Conservation (phyloP, 257 asterid species). For the Solanum gandarillasii region DNA sequence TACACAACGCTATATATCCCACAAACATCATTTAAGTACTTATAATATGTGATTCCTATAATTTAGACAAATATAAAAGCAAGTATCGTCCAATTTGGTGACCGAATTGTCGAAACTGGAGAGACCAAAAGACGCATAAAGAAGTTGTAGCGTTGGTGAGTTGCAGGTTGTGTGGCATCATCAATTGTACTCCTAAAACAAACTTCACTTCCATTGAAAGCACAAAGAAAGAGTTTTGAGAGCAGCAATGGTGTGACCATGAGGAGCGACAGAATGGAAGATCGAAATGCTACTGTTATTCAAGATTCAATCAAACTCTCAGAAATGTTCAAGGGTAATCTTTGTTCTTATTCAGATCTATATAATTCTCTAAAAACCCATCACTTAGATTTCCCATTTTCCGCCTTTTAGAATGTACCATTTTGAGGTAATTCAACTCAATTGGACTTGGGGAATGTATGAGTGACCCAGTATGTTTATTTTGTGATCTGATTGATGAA, state of each 20-base stretch:
- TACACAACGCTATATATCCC: too few relatives aligned
- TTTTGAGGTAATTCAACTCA: neutral
- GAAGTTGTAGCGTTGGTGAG: neutral
- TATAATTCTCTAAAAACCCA: constrained; percentile 18
- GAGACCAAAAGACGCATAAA: neutral
- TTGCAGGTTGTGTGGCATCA: neutral
- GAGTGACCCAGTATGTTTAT: neutral
- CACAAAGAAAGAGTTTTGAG: neutral
- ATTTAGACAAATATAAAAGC: neutral
- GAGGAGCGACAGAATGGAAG: constrained; percentile 22
- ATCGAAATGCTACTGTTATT: constrained; percentile 43
- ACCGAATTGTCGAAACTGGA: too few relatives aligned
- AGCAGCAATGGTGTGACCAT: neutral
- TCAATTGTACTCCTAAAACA: neutral
- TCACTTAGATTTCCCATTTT: neutral
- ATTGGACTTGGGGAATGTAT: neutral
- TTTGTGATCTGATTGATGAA: neutral
- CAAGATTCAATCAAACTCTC: constrained; percentile 91
- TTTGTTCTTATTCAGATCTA: neutral
- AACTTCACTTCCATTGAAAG: neutral
- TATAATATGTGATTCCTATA: too few relatives aligned
- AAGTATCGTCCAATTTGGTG: too few relatives aligned
- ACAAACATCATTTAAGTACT: too few relatives aligned
- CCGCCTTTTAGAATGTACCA: neutral
- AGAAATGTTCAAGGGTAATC: constrained; percentile 85